Percentiles rank a stretch among this genome's conserved stretches.
Conservation (phyloP, 1,139 yeast genomes). For the Kluyveromyces sp. region DNA sequence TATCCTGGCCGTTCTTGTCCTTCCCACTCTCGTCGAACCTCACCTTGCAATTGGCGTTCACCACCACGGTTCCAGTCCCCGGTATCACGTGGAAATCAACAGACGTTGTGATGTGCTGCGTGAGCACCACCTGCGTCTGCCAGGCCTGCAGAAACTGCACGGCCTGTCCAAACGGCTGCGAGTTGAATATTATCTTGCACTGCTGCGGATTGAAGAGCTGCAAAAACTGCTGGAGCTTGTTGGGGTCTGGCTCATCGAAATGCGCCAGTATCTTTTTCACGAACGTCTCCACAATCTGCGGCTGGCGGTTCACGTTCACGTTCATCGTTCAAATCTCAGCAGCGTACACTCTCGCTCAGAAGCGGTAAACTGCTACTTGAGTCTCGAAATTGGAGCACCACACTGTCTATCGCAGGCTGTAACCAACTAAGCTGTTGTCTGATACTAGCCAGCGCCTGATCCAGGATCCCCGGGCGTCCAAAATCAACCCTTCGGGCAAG, state of each 20-base stretch:
- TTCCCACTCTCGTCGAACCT: conserved; percentile 69
- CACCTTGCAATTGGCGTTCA: conserved; percentile 57
- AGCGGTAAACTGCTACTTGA: too few species aligned
- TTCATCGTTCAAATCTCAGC: neutral
- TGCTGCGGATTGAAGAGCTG: conserved; percentile 37
- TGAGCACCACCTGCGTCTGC: conserved; percentile 48
- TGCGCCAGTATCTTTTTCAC: conserved; percentile 38
- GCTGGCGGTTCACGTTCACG: conserved; percentile 12
- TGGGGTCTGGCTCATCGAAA: conserved; percentile 35
- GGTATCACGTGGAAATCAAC: conserved; percentile 69
- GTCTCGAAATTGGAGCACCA: too few species aligned
- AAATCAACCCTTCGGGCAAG: too few species aligned
- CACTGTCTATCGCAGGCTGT: too few species aligned
- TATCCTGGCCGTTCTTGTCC: conserved; percentile 54
- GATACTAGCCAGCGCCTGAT: too few species aligned
- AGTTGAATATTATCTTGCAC: conserved; percentile 49
- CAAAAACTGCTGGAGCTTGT: conserved; percentile 45
- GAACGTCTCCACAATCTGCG: conserved; percentile 31
- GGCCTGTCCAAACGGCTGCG: conserved; percentile 56
- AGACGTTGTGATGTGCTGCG: conserved; percentile 57
- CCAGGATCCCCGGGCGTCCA: too few species aligned
- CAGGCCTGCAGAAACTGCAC: conserved; percentile 58
- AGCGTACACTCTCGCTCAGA: neutral
- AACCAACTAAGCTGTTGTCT: too few species aligned
- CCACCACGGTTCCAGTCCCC: conserved; percentile 50